Evolutionary conservation across 345 rosid species (phyloP), one percentile per base, ranked within the genome.

Genomic region (Clausena lansium): DNA sequence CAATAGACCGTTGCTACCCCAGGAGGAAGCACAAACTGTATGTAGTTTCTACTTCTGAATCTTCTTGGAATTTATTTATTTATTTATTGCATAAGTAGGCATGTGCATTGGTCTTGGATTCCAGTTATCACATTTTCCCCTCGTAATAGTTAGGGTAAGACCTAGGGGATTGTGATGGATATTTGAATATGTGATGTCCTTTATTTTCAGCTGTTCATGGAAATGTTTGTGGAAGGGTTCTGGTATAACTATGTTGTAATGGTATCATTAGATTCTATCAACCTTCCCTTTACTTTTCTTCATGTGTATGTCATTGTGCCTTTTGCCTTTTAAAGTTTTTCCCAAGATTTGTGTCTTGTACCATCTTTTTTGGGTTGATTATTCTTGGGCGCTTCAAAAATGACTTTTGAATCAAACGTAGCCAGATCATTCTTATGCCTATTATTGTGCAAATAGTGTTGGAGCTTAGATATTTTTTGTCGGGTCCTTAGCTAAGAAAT

Each of bases 21-120:
- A 84, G 70, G 99, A 96, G 84, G 99, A 96, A 86, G 79, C 90
- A 71, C 98, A 88, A 82, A 83, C 90, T 76, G 99, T 92, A 92
- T 78, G 77, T 73, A 39, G 47, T 36, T 62, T 57, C 63, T 20
- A 47, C 5, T 70, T 70, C 54, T 70, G 15, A 32, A 58, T 77
- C 70, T 30, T 39, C 55, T 38, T 55, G 24, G 63, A 28, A 33
- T 20, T 27, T 57, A 25, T 47, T 33, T 50, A n/a, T 35, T 41
- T 30, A 61, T 61, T 59, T 28, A 28, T 27, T 61, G 39, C 1
- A 27, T 22, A n/a, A 27, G 45, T 45, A 30, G 54, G 38, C 22
- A 19, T 61, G 10, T 19, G 28, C 7, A 5, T 52, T 33, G 2
- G 38, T 30, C 39, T 47, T 70, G 36, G 57, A 47, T 70, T 47